phyloP scores from a whole-genome alignment of 2,329 filamentous ascomycete species.

The Curvularia eragrostidis region DNA sequence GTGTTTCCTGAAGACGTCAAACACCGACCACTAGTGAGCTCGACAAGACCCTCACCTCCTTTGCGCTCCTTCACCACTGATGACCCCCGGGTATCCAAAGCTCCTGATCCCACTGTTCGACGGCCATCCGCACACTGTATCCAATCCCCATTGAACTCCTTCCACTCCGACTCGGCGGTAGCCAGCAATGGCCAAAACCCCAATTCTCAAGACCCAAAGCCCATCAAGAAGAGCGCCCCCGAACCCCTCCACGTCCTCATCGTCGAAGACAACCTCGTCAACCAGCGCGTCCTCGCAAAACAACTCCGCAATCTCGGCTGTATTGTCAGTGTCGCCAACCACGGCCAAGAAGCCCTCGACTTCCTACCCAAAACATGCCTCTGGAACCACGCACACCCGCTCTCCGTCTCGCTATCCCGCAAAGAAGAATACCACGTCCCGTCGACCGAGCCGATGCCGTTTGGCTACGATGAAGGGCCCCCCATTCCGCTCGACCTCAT shows the following conservation, averaged over 20 bases:
- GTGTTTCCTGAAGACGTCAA: conserved; percentile 32
- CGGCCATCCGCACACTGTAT: conserved; percentile 1
- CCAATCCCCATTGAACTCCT: background rate
- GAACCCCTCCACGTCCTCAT: conserved; percentile 37
- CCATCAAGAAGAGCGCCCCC: conserved; percentile 11
- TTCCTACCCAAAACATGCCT: conserved; percentile 38
- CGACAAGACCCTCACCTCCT: conserved; percentile 10
- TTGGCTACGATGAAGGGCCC: background rate
- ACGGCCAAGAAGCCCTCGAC: conserved; percentile 49
- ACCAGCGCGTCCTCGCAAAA: conserved; percentile 51
- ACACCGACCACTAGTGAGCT: conserved; percentile 21
- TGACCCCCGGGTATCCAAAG: background rate
- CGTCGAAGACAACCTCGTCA: conserved; percentile 52
- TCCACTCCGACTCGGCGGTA: background rate
- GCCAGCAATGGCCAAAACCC: conserved; percentile 6
- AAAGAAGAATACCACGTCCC: conserved; percentile 7
- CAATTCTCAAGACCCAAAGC: conserved; percentile 15
- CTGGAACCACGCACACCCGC: conserved; percentile 27
- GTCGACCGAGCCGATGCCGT: conserved; percentile 8
- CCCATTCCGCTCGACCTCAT: conserved; percentile 31
- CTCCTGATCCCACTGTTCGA: conserved; percentile 1
- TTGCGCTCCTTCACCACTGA: conserved; percentile 7
- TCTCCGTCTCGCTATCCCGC: conserved; percentile 58
- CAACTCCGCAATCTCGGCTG: conserved; percentile 49
- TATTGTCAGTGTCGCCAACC: conserved; percentile 47